phyloP scores from a whole-genome alignment of 495 filamentous ascomycete species.

The Neurospora sp. region DNA sequence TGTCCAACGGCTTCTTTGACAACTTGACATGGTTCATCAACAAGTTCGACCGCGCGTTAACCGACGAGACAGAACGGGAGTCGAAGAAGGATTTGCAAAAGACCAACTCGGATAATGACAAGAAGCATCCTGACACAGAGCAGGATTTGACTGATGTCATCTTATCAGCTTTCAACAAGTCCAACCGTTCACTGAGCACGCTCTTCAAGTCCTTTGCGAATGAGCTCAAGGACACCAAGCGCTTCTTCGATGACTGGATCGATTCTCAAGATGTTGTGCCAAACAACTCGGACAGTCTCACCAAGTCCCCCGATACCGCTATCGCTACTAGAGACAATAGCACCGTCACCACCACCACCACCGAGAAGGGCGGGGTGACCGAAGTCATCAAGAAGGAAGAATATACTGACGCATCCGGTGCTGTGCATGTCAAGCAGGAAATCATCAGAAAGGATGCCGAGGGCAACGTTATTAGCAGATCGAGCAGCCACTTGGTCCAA shows the following conservation, averaged over 20 bases:
- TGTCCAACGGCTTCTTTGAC: not conserved
- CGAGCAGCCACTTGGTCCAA: not conserved
- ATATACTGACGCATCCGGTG: constrained; percentile 10
- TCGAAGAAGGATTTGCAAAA: not conserved
- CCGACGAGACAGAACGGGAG: not conserved
- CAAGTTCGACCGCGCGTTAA: not conserved
- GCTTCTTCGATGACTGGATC: not conserved
- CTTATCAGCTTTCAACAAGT: constrained; percentile 10
- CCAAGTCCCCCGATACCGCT: not conserved
- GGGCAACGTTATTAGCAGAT: not conserved
- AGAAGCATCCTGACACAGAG: constrained; percentile 6
- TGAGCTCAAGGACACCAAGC: constrained; percentile 1
- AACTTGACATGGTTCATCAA: not conserved
- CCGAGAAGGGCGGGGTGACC: constrained; percentile 3
- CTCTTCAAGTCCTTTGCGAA: constrained; percentile 8
- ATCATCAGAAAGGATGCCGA: not conserved
- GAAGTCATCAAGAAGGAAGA: constrained; percentile 9
- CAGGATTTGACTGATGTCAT: constrained; percentile 7
- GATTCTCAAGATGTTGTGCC: not conserved
- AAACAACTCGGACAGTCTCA: not conserved
- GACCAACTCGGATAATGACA: not conserved
- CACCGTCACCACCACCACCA: not conserved
- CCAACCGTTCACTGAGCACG: constrained; percentile 12
- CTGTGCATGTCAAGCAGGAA: constrained; percentile 12
- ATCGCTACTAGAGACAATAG: not conserved